phyloP scores from a whole-genome alignment of 2,329 filamentous ascomycete genomes.

The Aspergillus latus region DNA sequence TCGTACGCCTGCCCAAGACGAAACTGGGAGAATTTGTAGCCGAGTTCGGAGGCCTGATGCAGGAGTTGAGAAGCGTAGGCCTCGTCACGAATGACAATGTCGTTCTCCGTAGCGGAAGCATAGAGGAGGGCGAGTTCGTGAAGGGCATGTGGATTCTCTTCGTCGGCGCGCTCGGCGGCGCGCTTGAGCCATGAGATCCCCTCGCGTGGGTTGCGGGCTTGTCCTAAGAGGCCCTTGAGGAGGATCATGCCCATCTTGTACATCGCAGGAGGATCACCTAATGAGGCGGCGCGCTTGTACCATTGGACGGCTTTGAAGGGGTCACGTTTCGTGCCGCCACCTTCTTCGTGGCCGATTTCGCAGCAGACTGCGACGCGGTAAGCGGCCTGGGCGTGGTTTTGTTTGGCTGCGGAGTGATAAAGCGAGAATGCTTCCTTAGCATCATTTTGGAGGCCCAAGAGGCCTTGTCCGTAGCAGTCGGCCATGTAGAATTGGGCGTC shows the following conservation, averaged over 20 bases:
- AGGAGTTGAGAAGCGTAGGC: conserved; percentile 78
- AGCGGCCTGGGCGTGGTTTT: conserved; percentile 79
- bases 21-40: conserved; percentile 95
- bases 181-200: conserved; percentile 90
- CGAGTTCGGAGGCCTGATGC: conserved; percentile 78
- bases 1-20: conserved; percentile 85
- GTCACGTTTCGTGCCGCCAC: conserved; percentile 87
- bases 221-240: conserved; percentile 89
- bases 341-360: conserved; percentile 91
- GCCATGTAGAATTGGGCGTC: conserved; percentile 94
- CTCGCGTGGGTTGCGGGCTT: conserved; percentile 77
- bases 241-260: conserved; percentile 98
- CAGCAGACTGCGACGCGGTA: conserved; percentile 97
- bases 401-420: conserved; percentile 91
- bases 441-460: conserved; percentile 75
- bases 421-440: conserved; percentile 89
- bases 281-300: conserved; percentile 89
- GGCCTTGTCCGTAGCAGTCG: conserved; percentile 81
- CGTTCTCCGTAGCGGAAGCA: conserved; percentile 58
- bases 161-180: conserved; percentile 82
- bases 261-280: conserved; percentile 92
- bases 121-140: conserved; percentile 76
- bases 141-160: conserved; percentile 89
- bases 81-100: conserved; percentile 77
- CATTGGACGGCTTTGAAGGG: conserved; percentile 94